Conservation (phyloP, 768 basidiomycete genomes). For the Pholiota molesta region DNA sequence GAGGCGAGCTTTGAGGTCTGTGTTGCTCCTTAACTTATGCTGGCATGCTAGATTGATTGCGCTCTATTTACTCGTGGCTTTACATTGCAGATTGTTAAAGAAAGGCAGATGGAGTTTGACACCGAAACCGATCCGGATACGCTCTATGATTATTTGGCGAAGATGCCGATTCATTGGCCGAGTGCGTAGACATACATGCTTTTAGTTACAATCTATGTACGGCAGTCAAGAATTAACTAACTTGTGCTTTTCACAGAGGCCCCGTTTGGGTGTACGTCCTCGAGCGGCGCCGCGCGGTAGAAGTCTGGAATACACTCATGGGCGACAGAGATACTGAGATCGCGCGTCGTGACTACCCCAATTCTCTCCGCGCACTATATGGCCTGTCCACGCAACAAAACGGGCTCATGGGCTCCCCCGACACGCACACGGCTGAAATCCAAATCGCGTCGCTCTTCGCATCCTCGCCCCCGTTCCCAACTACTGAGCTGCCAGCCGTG, state of each 20-base stretch:
- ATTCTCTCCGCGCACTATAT: slow-evolving; percentile 73
- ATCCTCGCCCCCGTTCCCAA: slow-evolving; percentile 81
- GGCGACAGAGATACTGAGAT: slow-evolving; percentile 63
- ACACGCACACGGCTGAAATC: slow-evolving; percentile 69
- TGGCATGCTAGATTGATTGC: neutral
- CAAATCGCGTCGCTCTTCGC: slow-evolving; percentile 80
- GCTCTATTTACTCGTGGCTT: slow-evolving; percentile 4
- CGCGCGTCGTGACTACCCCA: slow-evolving; percentile 56
- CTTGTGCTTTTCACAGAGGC: slow-evolving; percentile 47
- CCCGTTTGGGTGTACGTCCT: slow-evolving; percentile 93
- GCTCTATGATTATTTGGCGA: slow-evolving; percentile 81
- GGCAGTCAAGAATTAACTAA: slow-evolving; percentile 10
- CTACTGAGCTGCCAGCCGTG: slow-evolving; percentile 59
- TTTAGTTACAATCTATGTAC: neutral
- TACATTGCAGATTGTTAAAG: slow-evolving; percentile 68
- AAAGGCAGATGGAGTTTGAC: slow-evolving; percentile 89
- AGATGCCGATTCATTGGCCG: slow-evolving; percentile 71
- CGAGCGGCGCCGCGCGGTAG: slow-evolving; percentile 78
- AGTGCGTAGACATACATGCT: slow-evolving; percentile 53
- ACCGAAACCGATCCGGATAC: slow-evolving; percentile 81
- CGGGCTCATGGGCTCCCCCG: slow-evolving; percentile 74
- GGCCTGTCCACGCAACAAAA: slow-evolving; percentile 59
- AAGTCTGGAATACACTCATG: slow-evolving; percentile 80
- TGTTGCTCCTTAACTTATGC: slow-evolving; percentile 4
- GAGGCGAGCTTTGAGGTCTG: slow-evolving; percentile 83